phyloP scores from a whole-genome alignment of 179 eudicot genomes.

The Nepenthes alata region DNA sequence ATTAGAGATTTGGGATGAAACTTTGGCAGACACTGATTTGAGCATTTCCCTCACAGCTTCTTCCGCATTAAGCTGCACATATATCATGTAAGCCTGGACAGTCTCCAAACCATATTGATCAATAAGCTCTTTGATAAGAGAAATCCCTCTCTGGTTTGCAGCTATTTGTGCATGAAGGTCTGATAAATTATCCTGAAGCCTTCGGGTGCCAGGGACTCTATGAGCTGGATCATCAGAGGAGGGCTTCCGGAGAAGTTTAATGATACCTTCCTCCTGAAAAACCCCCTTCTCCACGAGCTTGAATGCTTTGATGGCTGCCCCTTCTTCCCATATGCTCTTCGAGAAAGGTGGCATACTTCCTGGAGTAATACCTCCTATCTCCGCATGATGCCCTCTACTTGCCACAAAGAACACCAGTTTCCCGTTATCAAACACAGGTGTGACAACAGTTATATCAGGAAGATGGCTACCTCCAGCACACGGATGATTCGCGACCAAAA shows the following conservation, averaged over 20 bases:
- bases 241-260: conserved; percentile 59
- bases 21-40: conserved; percentile 56
- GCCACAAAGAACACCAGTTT: conserved; percentile 85
- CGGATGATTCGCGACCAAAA: conserved; percentile 89
- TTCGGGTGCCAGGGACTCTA: conserved; percentile 74
- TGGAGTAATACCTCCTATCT: conserved; percentile 96
- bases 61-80: conserved; percentile 88
- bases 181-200: conserved; percentile 87
- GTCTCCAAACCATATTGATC: conserved; percentile 75
- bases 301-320: conserved; percentile 96
- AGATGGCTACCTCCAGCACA: conserved; percentile 96
- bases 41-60: conserved; percentile 97
- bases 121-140: conserved; percentile 89
- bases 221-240: conserved; percentile 40
- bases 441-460: conserved; percentile 88
- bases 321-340: conserved; percentile 92
- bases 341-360: conserved; percentile 99
- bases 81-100: conserved; percentile 85
- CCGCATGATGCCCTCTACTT: conserved; percentile 97
- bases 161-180: conserved; percentile 97
- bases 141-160: conserved; percentile 95
- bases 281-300: conserved; percentile 89
- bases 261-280: conserved; percentile 88
- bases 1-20: conserved; percentile 23
- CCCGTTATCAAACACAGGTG: conserved; percentile 76